These are phyloP conservation scores for Penicillium dipodomyicola DNA, from an alignment of 495 filamentous ascomycete species.

Conservation along the genomic window DNA sequence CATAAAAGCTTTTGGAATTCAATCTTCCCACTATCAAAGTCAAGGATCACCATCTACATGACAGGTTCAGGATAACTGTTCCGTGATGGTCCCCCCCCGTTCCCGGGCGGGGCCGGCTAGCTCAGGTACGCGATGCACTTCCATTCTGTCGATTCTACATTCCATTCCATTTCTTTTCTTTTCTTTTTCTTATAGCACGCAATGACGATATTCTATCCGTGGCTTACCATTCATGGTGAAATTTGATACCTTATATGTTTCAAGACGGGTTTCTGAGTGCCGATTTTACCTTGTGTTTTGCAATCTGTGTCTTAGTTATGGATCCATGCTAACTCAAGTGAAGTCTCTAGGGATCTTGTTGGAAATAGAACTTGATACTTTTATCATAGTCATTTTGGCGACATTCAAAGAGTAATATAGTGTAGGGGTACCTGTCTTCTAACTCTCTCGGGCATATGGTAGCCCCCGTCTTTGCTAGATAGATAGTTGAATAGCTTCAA, in stretches of 20 bases:
- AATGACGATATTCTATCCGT: conserved; percentile 18
- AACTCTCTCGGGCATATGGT: not conserved
- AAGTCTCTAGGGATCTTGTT: not conserved
- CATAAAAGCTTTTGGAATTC: not conserved
- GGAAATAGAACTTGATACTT: not conserved
- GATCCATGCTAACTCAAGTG: not conserved
- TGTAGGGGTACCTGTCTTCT: no score
- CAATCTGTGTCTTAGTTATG: not conserved
- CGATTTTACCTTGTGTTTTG: conserved; percentile 1
- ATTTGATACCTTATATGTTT: conserved; percentile 25
- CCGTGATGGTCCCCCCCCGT: not conserved
- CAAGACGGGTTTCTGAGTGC: conserved; percentile 30
- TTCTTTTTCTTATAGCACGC: not conserved
- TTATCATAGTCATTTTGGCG: not conserved
- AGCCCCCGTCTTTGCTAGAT: not conserved
- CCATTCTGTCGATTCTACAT: not conserved
- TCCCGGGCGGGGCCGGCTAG: conserved; percentile 5
- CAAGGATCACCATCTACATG: not conserved
- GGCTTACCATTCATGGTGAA: conserved; percentile 21
- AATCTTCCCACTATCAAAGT: not conserved
- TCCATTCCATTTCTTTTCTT: not conserved
- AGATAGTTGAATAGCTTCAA: not conserved
- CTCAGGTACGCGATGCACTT: conserved; percentile 16
- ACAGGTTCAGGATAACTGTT: not conserved
- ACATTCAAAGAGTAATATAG: no score